phyloP scores from a whole-genome alignment of 148 eudicot species.

The Fallopia convolvulus region DNA sequence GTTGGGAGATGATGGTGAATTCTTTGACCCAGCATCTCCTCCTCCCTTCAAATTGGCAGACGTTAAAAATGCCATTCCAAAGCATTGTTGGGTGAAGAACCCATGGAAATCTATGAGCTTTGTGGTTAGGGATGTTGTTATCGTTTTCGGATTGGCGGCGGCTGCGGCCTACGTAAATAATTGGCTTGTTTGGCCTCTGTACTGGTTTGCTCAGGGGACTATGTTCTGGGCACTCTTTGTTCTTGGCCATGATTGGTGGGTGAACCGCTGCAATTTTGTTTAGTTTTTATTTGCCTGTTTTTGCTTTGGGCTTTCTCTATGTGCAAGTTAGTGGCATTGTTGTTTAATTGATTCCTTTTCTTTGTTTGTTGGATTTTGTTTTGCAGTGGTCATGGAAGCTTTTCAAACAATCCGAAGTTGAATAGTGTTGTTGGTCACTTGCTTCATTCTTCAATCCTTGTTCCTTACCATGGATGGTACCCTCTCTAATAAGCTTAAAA shows the following conservation, averaged over 20 bases:
- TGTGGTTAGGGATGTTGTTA: slow-evolving; percentile 54
- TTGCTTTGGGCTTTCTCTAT: background rate
- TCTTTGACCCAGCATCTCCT: slow-evolving; percentile 41
- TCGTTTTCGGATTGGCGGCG: slow-evolving; percentile 61
- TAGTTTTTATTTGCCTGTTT: background rate
- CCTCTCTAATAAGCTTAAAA: slow-evolving; percentile 12
- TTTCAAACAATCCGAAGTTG: slow-evolving; percentile 55
- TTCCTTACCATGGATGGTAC: slow-evolving; percentile 87
- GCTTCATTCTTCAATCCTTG: slow-evolving; percentile 79
- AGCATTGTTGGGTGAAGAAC: slow-evolving; percentile 77
- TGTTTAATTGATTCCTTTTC: background rate
- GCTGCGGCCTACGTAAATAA: slow-evolving; percentile 40
- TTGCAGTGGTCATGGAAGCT: slow-evolving; percentile 80
- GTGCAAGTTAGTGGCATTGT: background rate
- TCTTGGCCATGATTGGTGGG: slow-evolving; percentile 85
- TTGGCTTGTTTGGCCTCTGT: slow-evolving; percentile 71
- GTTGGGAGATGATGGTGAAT: slow-evolving; percentile 10
- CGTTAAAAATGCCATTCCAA: slow-evolving; percentile 56
- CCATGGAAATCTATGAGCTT: slow-evolving; percentile 74
- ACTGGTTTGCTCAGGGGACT: slow-evolving; percentile 75
- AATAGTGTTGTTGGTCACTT: slow-evolving; percentile 66
- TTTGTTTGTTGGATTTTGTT: background rate
- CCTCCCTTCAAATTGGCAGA: slow-evolving; percentile 59
- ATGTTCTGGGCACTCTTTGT: slow-evolving; percentile 91
- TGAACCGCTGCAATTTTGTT: background rate